Evolutionary conservation across 2,329 filamentous ascomycete species (phyloP).

Genomic region (Claviceps digitariae): DNA sequence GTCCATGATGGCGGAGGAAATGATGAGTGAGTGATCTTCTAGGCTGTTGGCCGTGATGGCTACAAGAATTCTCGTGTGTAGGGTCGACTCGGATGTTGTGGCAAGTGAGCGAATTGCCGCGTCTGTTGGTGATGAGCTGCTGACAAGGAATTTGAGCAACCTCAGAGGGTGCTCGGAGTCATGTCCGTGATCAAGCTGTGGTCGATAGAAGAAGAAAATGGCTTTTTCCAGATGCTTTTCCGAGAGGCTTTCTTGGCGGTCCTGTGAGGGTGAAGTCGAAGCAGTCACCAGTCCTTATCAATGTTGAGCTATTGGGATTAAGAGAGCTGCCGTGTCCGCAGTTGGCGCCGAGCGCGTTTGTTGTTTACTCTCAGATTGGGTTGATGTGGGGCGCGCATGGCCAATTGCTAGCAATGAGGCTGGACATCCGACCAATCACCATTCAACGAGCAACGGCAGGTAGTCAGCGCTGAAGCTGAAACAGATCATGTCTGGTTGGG

Average conservation of each 20-base stretch:
- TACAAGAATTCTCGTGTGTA: neutral
- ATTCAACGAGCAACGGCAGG: neutral
- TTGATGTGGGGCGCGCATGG: neutral
- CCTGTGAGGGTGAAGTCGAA: neutral
- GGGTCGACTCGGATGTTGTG: neutral
- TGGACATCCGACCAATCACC: neutral
- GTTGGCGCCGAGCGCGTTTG: neutral
- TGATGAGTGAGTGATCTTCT: neutral
- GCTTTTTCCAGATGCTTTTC: too few species aligned
- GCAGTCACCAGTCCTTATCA: neutral
- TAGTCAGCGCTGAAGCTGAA: neutral
- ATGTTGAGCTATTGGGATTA: neutral
- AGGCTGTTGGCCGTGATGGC: neutral
- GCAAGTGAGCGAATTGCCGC: neutral
- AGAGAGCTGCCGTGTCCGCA: neutral
- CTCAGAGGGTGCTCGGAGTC: neutral
- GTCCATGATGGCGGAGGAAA: constrained; percentile 13
- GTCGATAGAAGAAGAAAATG: neutral
- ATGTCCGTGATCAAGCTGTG: neutral
- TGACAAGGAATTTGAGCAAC: neutral
- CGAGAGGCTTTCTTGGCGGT: neutral
- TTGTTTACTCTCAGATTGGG: neutral
- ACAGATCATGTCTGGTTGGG: neutral
- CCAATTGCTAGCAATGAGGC: neutral
- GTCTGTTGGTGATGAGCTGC: neutral